phyloP scores from a whole-genome alignment of 768 basidiomycete species.

The Rhodosporidiobolus odoratus region DNA sequence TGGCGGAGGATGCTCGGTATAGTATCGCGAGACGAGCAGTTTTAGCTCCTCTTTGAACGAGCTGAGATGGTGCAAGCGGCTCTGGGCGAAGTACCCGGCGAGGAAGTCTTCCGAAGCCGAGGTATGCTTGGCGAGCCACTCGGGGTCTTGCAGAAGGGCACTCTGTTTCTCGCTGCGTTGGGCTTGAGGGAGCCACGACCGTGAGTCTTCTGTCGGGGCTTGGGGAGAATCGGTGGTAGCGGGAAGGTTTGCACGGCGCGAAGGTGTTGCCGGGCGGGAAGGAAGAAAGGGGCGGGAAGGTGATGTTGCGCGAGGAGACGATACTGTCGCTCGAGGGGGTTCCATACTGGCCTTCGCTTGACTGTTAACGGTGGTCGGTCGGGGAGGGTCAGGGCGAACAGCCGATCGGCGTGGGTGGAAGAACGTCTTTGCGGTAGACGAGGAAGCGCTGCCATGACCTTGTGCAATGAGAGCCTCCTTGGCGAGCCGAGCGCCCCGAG shows the following conservation, averaged over 20 bases:
- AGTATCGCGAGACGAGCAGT: constrained; percentile 70
- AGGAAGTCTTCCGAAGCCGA: constrained; percentile 74
- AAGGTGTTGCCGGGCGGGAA: background rate
- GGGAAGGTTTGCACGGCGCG: constrained; percentile 4
- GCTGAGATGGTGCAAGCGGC: constrained; percentile 84
- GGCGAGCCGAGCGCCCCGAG: constrained; percentile 23
- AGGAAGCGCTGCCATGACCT: background rate
- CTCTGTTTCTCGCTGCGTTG: constrained; percentile 52
- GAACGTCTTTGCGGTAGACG: constrained; percentile 1
- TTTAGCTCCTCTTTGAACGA: constrained; percentile 89
- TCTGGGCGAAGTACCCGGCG: constrained; percentile 70
- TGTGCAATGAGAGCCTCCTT: constrained; percentile 1
- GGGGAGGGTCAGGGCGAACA: background rate
- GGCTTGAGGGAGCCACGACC: constrained; percentile 55
- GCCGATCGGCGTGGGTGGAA: constrained; percentile 1
- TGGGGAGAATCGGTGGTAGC: constrained; percentile 25
- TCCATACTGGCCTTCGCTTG: too few relatives aligned
- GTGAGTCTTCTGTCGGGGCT: constrained; percentile 6
- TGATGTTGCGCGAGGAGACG: background rate
- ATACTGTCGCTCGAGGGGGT: background rate
- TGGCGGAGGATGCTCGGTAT: constrained; percentile 58
- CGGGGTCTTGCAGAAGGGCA: constrained; percentile 72
- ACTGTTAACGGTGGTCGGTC: too few relatives aligned
- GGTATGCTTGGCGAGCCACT: constrained; percentile 83
- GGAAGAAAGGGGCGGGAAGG: background rate